phyloP scores from a whole-genome alignment of 345 rosid genomes.

The Microcos paniculata region DNA sequence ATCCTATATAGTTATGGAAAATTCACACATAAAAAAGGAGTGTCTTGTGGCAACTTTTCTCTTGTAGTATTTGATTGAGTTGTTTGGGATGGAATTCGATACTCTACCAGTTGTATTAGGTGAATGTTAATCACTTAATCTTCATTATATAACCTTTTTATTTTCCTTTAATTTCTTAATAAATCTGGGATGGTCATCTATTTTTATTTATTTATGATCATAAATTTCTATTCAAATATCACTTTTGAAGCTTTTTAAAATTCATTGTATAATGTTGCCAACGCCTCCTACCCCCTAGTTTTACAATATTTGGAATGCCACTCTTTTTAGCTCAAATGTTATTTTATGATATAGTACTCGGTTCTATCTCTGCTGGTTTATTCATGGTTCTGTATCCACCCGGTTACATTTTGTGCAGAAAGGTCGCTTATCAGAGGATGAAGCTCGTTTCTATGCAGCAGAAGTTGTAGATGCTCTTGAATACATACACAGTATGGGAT shows the following conservation, averaged over 20 bases:
- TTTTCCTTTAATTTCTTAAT: background rate
- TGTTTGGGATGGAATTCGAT: background rate
- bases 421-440: slow-evolving; percentile 75
- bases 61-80: background rate
- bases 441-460: slow-evolving; percentile 88
- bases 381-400: slow-evolving; percentile 2
- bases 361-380: slow-evolving; percentile 5
- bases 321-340: background rate
- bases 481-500: slow-evolving; percentile 85
- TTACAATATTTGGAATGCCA: background rate
- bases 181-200: background rate
- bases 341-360: slow-evolving; percentile 5
- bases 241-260: background rate
- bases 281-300: background rate
- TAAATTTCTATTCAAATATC: background rate
- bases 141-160: background rate
- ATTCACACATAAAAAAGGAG: background rate
- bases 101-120: background rate
- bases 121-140: background rate
- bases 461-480: slow-evolving; percentile 97
- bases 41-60: background rate
- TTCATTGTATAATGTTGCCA: background rate
- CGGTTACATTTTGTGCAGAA: slow-evolving; percentile 49
- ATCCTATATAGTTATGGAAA: background rate
- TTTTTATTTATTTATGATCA: background rate